Evolutionary conservation across 306 rosid species (phyloP), one percentile per base, ranked within the genome.

Genomic region (Rosa lucieae): DNA sequence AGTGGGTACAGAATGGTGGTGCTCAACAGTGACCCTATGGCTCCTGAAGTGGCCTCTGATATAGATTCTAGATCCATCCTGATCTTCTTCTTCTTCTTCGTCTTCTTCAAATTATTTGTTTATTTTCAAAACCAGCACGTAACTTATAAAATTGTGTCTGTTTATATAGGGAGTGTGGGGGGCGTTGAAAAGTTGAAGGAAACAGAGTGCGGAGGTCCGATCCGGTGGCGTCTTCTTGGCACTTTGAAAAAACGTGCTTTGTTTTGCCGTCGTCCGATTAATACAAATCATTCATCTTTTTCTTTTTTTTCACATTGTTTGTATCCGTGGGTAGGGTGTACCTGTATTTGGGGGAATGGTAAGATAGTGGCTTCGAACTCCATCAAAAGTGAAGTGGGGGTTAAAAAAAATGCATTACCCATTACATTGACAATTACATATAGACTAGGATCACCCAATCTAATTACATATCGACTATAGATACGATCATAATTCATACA

Each of bases 11-110:
- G 84, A 77, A 96, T 81, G 82, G 98, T 91, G 75, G 98, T 93
- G 90, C 99, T 96, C 32, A 93, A 18, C 15, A 96, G 82, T 73
- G 99, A 96, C 82, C 99, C 99, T 61, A 96, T 84, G 79, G 99
- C 99, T 6, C 99, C 99, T 3, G 99, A 96, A 56, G 99, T 93
- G 10, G 99, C 99, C 87, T 96, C 99, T 3, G 99, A 92, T 74
- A 96, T 73, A 0, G 99, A 96, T 85, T 96, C 94, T 75, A 96
- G 92, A 91, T 96, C 98, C 88, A 89, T 48, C 29, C 20, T 39
- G 23, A 67, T 37, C 26, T 39, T 10, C 68, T 67, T 17, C 47
- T 40, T 39, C 69, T 5, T 90, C 77, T 70, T 90, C 79, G 67
- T 73, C 71, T 0, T 26, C 29, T 26, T 26, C n/a, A 29, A 72